Base-by-base conservation (phyloP, 2,329 filamentous ascomycete species). In the Sordariomycetes sp. region DNA sequence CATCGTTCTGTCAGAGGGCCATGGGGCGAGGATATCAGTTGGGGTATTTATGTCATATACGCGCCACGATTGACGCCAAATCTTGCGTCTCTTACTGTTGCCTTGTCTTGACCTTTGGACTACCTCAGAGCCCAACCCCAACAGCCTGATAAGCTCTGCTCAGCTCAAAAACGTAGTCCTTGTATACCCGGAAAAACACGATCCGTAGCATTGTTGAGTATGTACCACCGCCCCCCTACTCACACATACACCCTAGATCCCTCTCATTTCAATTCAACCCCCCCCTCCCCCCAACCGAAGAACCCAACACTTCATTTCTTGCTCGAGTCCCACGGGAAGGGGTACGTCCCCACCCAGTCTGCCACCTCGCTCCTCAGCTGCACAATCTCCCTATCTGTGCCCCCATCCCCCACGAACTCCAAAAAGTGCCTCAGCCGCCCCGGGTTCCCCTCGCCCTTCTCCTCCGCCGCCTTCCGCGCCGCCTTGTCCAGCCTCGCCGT, bases 321-420 rank as follows among this genome's bases (percentile, higher is more conserved):
- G 12, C 46, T 50, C n/a, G 22, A 68, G 56, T 81, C 78, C 87
- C 87, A 90, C 12, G 87, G 87, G 63, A 89, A 71, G 3, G 84
- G 80, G 67, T 89, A 90, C 1, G 86, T 89, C 56, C 86, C 82
- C 12, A 89, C 87, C 87, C 88, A 91, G 65, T 88, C 85, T 64
- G 85, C 82, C n/a, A 91, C 87, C 73, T 90, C 87, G 62, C 83
- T 82, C 64, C 83, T 80, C 64, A 91, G 73, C 73, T 89, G 84
- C 24, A 89, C 78, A 64, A 91, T 88, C 72, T 90, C 88, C 4
- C 82, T 74, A 58, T 88, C 79, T 54, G 79, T 79, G 64, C 87
- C 81, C 53, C 88, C 87, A 62, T 82, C 82, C 46, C 84, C 84
- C 16, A 90, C 75, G 66, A 84, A 82, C 50, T 88, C 82, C 64